phyloP scores from a whole-genome alignment of 257 asterid species.

The Primulina huaijiensis region DNA sequence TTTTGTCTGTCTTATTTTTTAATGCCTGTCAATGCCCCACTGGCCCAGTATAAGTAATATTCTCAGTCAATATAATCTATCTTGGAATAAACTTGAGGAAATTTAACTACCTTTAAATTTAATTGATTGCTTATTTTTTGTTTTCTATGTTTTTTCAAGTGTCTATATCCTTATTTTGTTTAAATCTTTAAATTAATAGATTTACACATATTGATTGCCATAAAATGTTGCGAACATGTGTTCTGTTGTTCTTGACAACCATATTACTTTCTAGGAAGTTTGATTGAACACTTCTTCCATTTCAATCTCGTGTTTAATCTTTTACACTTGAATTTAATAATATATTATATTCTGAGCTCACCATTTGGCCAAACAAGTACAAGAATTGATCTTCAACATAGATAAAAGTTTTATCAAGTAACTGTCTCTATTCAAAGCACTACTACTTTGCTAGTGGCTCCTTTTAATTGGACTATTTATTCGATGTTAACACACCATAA shows the following conservation, averaged over 20 bases:
- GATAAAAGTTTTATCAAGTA: not conserved
- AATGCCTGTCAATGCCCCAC: not conserved
- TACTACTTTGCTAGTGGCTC: conserved; percentile 5
- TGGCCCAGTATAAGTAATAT: not conserved
- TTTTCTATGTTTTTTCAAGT: not conserved
- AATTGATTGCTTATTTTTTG: not conserved
- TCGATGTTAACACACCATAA: not conserved
- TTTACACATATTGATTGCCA: not conserved
- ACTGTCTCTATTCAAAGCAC: not conserved
- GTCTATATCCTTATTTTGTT: too few species aligned
- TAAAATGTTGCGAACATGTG: too few species aligned
- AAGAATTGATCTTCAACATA: not conserved
- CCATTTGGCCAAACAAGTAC: not conserved
- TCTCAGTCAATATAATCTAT: not conserved
- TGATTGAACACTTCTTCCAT: not conserved
- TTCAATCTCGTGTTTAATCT: not conserved
- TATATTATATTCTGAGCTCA: not conserved
- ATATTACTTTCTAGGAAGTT: not conserved
- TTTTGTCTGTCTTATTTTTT: too few species aligned
- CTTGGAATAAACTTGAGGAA: not conserved
- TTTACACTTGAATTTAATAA: too few species aligned
- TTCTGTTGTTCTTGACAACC: not conserved
- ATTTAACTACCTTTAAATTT: not conserved
- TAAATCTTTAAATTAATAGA: not conserved
- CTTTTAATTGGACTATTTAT: not conserved